Base-by-base conservation (phyloP, 805 yeast genomes). In the Schwanniomyces occidentalis region DNA sequence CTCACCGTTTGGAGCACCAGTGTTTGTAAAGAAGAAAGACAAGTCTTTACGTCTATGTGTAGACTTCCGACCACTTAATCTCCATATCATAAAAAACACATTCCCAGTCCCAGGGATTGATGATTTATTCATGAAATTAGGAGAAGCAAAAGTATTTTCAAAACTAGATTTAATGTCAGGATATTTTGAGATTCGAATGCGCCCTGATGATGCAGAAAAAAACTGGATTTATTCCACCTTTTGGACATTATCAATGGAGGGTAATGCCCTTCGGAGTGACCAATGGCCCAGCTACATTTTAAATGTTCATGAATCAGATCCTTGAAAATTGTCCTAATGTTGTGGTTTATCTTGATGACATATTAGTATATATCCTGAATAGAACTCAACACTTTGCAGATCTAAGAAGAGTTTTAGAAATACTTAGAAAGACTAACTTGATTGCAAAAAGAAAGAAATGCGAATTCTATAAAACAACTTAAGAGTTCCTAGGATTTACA, bases 241-340 rank as follows among this genome's bases (percentile, higher is more conserved):
- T 13, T 6, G 61, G 56, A 8, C 36, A 38, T 5, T 51, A 32
- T 31, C 45, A 54, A 27, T 55, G 42, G 38, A 30, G 19, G 1
- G 57, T 48, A 5, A 49, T 54, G 54, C 59, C 56, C 1, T 52
- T 54, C 33, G 61, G 58, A 1, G 31, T 49, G 27, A 20, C 40
- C 8, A 51, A 48, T 31, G 58, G 55, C 2, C 59, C 60, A 1
- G 48, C 52, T 2, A 35, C 47, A 3, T 54, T 55, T 27, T 56
- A 52, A 30, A 10, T 28, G 12, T 16, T 16, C 7, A 37, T 37
- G 34, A 28, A 28, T 18, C 5, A 6, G 13, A n/a, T 28, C 14
- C 13, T 28, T 16, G 15, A 18, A 19, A n/a, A 16, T 7, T 8
- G 6, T n/a, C n/a, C n/a, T n/a, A n/a, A n/a, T n/a, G 24, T n/a